phyloP scores from a whole-genome alignment of 1,284 basidiomycete genomes.

The Microbotryum lychnidis-dioicae region DNA sequence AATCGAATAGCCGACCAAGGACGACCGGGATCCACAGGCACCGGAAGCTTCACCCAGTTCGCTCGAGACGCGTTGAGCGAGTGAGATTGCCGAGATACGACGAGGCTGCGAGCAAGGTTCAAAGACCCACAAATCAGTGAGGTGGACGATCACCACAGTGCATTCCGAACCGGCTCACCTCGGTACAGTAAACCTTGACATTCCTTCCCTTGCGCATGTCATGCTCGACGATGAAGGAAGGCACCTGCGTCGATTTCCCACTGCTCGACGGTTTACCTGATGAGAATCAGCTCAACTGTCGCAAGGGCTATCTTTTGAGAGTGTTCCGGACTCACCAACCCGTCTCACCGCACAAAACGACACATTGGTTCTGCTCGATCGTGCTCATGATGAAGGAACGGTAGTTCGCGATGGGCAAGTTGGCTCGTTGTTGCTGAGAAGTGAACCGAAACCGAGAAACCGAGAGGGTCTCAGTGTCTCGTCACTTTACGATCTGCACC shows the following conservation, averaged over 20 bases:
- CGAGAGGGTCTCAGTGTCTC: background rate
- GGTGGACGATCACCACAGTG: background rate
- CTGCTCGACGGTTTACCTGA: slow-evolving; percentile 42
- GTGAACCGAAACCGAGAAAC: no score
- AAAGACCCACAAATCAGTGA: background rate
- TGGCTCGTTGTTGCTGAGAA: slow-evolving; percentile 25
- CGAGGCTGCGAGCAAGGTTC: slow-evolving; percentile 51
- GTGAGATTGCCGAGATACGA: slow-evolving; percentile 91
- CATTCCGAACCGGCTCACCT: slow-evolving; percentile 39
- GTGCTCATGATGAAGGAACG: slow-evolving; percentile 64
- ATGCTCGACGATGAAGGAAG: slow-evolving; percentile 88
- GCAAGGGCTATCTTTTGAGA: background rate
- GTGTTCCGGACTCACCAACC: slow-evolving; percentile 59
- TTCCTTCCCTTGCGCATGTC: slow-evolving; percentile 69
- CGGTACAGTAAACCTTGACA: slow-evolving; percentile 92
- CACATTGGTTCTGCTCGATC: slow-evolving; percentile 70
- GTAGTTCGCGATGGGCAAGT: slow-evolving; percentile 82
- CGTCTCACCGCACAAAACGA: slow-evolving; percentile 94
- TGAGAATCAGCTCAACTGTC: slow-evolving; percentile 2
- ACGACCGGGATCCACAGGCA: slow-evolving; percentile 67
- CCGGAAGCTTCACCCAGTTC: slow-evolving; percentile 83
- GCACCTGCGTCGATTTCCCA: slow-evolving; percentile 96
- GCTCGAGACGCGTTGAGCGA: slow-evolving; percentile 88
- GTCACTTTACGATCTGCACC: background rate
- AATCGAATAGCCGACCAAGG: slow-evolving; percentile 91